phyloP scores from a whole-genome alignment of 805 yeast genomes.

The Yarrowia sp. region DNA sequence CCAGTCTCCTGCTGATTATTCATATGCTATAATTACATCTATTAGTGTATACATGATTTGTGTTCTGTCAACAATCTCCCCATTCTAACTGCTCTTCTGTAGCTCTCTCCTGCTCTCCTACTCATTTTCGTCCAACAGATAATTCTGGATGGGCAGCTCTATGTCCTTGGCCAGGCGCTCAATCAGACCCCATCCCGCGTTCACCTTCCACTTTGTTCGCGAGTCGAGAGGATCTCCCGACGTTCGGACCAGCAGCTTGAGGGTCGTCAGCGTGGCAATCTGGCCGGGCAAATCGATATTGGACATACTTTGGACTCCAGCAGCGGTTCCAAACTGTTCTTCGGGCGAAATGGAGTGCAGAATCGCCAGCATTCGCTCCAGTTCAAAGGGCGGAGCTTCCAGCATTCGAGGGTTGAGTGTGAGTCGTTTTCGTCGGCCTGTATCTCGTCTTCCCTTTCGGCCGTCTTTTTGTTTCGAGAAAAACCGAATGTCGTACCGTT shows the following conservation, averaged over 20 bases:
- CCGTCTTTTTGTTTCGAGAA: slow-evolving; percentile 63
- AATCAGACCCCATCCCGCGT: slow-evolving; percentile 64
- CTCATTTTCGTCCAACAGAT: slow-evolving; percentile 43
- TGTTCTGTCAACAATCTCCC: too few species aligned
- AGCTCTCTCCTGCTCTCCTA: background rate
- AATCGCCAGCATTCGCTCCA: slow-evolving; percentile 79
- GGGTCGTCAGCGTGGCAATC: slow-evolving; percentile 55
- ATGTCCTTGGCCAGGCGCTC: slow-evolving; percentile 60
- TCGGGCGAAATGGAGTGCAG: slow-evolving; percentile 62
- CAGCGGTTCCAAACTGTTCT: slow-evolving; percentile 36
- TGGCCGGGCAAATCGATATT: slow-evolving; percentile 44
- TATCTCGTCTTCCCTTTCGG: slow-evolving; percentile 41
- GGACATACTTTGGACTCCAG: slow-evolving; percentile 40
- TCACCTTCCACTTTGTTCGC: slow-evolving; percentile 73
- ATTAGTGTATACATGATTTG: too few species aligned
- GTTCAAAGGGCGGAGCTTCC: slow-evolving; percentile 68
- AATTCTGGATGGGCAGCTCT: slow-evolving; percentile 62
- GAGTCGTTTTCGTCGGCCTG: slow-evolving; percentile 44
- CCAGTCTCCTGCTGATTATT: too few species aligned
- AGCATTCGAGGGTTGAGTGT: slow-evolving; percentile 59
- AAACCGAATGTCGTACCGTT: slow-evolving; percentile 61
- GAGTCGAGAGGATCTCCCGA: slow-evolving; percentile 58
- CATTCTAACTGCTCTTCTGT: too few species aligned
- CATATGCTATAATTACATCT: too few species aligned
- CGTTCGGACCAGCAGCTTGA: slow-evolving; percentile 49